Base-by-base conservation (phyloP, 83 land plant species). In the Diphasiastrum complanatum region DNA sequence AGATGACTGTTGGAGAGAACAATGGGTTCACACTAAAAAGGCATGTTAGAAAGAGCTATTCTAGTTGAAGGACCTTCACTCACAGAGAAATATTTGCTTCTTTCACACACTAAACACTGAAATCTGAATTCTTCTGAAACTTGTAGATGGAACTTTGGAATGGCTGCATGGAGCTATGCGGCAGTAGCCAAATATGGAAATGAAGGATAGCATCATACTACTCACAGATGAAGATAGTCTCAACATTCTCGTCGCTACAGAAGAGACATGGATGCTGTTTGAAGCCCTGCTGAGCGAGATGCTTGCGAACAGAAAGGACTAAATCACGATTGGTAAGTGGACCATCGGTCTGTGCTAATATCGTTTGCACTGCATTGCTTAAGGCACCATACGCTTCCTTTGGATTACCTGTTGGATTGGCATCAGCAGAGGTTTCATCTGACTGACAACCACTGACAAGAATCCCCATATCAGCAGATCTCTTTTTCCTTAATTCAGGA, bases 211-310 rank as follows among this genome's bases (percentile, higher is more conserved):
- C 5, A 20, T 56, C 4, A 2, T 16, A 28, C 23, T 20, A 24
- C 23, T 59, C 36, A 14, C 91, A 80, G 5, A 93, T 71, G 55
- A 93, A 93, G 19, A 79, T 77, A n/a, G 75, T 80, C 35, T 85
- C 82, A 38, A 62, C 81, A 62, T 78, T 71, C 26, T 77, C 43
- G 29, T 93, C 96, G 35, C 69, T 68, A 77, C 99, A 89, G 61
- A 83, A 93, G 35, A 93, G 85, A 23, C 99, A 89, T 11, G 99
- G 99, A 16, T 71, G 80, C 75, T 93, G 99, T 20, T 73, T 75
- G 72, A 85, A 93, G 2, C 99, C 96, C 48, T 89, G 82, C 22
- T 55, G 60, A 41, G 66, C 61, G 25, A 93, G 75, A 33, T 75
- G 36, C 65, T 89, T 16, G 30, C 96, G 73, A 1, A 84, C 86